These are phyloP conservation scores for Cyberlindnera xishuangbannaensis DNA, from an alignment of 805 yeast genomes.

Conservation along the genomic window DNA sequence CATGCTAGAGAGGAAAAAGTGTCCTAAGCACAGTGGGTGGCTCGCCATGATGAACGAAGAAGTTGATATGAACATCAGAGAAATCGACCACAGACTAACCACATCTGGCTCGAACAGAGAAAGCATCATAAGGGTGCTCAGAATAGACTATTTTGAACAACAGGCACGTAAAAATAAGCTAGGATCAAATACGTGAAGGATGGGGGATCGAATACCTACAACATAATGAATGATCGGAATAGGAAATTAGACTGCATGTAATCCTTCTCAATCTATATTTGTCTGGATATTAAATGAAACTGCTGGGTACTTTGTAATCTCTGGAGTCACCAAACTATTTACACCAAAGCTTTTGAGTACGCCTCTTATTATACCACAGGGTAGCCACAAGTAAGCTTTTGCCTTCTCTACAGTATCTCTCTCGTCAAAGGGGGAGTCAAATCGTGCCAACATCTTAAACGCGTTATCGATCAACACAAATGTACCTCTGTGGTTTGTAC, in stretches of 20 bases:
- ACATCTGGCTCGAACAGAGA: conserved; percentile 25
- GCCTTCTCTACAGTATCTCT: conserved; percentile 40
- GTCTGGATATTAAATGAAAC: conserved; percentile 75
- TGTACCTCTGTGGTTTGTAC: conserved; percentile 88
- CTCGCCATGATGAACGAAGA: conserved; percentile 30
- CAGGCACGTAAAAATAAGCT: conserved; percentile 2
- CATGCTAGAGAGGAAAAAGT: conserved; percentile 48
- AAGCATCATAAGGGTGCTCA: conserved; percentile 31
- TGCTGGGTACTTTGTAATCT: conserved; percentile 52
- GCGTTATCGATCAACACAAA: conserved; percentile 70
- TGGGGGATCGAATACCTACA: too few species aligned
- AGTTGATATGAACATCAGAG: conserved; percentile 30
- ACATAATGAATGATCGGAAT: too few species aligned
- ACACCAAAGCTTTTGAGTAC: conserved; percentile 64
- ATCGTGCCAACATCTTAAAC: conserved; percentile 47
- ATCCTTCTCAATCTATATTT: conserved; percentile 8
- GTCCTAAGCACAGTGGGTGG: conserved; percentile 52
- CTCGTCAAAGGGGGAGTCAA: conserved; percentile 40
- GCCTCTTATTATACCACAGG: conserved; percentile 74
- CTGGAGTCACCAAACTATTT: conserved; percentile 60
- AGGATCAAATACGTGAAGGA: too few species aligned
- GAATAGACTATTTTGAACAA: conserved; percentile 32
- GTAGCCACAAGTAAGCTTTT: conserved; percentile 55
- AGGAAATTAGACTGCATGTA: background rate
- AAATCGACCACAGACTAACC: conserved; percentile 17